Base-by-base conservation (phyloP, 2,329 filamentous ascomycete genomes). In the Alternaria gansuensis region DNA sequence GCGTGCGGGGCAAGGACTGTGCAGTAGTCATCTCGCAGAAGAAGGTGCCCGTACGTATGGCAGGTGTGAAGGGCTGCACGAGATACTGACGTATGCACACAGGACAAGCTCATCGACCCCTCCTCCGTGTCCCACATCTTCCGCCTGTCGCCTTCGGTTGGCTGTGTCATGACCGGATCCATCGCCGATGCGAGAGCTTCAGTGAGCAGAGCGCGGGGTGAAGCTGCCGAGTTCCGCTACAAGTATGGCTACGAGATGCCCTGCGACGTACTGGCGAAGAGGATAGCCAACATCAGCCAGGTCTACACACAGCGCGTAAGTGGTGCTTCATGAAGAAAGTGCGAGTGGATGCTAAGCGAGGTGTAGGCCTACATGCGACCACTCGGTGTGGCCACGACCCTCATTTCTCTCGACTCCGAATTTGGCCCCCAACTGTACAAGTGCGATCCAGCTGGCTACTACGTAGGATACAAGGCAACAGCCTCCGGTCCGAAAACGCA, bases 191-290 rank as follows among this genome's bases (percentile, higher is more conserved):
- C 95, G 61, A 87, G 95, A 78, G 93, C 95, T 31, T 96, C 92
- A 66, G 92, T 96, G 61, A 92, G 92, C 80, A 89, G 95, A 75
- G 95, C 95, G 65, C 90, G 95, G 82, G 91, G 92, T 71, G 95
- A 99, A 82, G 95, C 95, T 68, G 94, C 94, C 57, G 94, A 99
- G 78, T 99, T 99, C 83, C 88, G 89, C 81, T 99, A 99, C 88
- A 97, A 97, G 83, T 97, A 88, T 78, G 95, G 95, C 75, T 99
- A 99, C 81, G 95, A 99, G 85, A 99, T 99, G 95, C 95, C 95
- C 60, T 96, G 93, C 79, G 95, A 99, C 81, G 95, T 93, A 51
- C 82, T 99, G 74, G 92, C 95, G 66, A 99, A 99, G 87, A 88
- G 95, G 77, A 84, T 99, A 81, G 95, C 95, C 78, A 99, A 99